A percentile compares a stretch with the other conserved stretches of the same genome.
These are phyloP conservation scores for Daldinia grandis DNA, from an alignment of 495 filamentous ascomycete genomes.

Conservation along the genomic window DNA sequence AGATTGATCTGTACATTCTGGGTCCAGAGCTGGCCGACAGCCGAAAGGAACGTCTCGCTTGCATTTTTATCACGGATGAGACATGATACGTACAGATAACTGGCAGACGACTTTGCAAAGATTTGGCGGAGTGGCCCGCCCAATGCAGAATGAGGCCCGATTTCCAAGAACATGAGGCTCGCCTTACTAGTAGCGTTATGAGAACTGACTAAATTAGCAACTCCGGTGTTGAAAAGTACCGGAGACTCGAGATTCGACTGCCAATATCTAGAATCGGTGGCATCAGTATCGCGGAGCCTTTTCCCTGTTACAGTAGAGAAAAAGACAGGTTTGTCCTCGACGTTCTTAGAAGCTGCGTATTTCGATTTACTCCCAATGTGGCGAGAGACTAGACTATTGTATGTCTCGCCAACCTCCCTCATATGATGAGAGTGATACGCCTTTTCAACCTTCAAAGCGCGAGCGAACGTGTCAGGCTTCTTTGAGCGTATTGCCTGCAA, in stretches of 20 bases:
- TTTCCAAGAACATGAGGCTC: constrained; percentile 53
- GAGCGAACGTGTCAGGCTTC: constrained; percentile 53
- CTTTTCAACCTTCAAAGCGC: constrained; percentile 55
- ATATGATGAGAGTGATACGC: constrained; percentile 67
- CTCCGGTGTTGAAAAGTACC: constrained; percentile 54
- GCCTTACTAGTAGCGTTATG: constrained; percentile 49
- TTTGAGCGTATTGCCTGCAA: constrained; percentile 50
- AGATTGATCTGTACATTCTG: constrained; percentile 14
- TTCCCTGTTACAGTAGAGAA: constrained; percentile 30
- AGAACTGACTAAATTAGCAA: neutral
- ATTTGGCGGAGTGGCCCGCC: constrained; percentile 48
- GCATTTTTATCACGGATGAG: constrained; percentile 13
- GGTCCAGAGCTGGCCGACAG: constrained; percentile 41
- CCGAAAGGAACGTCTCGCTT: constrained; percentile 46
- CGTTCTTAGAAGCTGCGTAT: neutral
- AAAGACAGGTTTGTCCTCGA: neutral
- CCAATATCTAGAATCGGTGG: constrained; percentile 53
- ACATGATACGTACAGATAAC: constrained; percentile 43
- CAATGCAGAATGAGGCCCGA: constrained; percentile 64
- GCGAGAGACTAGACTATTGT: constrained; percentile 19
- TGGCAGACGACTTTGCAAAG: constrained; percentile 23
- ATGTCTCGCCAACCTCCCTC: constrained; percentile 17
- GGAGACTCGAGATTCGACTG: constrained; percentile 54
- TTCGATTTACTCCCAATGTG: constrained; percentile 42
- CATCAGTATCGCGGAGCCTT: constrained; percentile 19